These are phyloP conservation scores for Byssochlamys sp. DNA, from an alignment of 2,329 filamentous ascomycete species.

Conservation along the genomic window DNA sequence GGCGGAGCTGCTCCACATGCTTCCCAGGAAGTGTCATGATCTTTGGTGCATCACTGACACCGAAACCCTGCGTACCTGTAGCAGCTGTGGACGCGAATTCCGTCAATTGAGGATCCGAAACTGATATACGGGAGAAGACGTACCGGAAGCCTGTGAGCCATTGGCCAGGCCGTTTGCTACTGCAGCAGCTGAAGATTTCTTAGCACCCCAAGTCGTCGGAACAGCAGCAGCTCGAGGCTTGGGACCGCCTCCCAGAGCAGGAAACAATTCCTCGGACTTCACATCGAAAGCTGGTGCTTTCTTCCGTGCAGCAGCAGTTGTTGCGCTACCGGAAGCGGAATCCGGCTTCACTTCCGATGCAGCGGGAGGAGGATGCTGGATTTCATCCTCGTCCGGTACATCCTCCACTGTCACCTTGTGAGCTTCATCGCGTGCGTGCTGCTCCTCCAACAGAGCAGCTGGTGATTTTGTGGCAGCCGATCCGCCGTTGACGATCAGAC, in stretches of 20 bases:
- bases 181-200: constrained; percentile 37
- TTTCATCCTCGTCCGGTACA: constrained; percentile 66
- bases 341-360: constrained; percentile 19
- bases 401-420: constrained; percentile 70
- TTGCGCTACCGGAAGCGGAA: not conserved
- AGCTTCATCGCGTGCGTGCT: constrained; percentile 43
- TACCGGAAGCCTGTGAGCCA: constrained; percentile 43
- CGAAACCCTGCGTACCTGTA: constrained; percentile 17
- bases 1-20: constrained; percentile 64
- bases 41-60: constrained; percentile 35
- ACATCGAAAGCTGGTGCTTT: constrained; percentile 58
- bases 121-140: constrained; percentile 50
- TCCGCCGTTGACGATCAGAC: constrained; percentile 22
- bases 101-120: constrained; percentile 51
- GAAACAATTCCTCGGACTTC: constrained; percentile 83
- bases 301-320: constrained; percentile 5
- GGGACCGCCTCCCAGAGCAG: constrained; percentile 65
- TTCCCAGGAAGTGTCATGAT: constrained; percentile 71
- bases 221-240: constrained; percentile 56
- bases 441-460: constrained; percentile 45
- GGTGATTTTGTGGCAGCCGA: constrained; percentile 31
- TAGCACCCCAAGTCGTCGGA: constrained; percentile 68
- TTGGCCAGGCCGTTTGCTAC: constrained; percentile 43
- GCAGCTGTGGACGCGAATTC: constrained; percentile 35
- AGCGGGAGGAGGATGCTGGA: constrained; percentile 47